Conservation (phyloP, 2,329 filamentous ascomycete species). For the Aspergillus sp. region DNA sequence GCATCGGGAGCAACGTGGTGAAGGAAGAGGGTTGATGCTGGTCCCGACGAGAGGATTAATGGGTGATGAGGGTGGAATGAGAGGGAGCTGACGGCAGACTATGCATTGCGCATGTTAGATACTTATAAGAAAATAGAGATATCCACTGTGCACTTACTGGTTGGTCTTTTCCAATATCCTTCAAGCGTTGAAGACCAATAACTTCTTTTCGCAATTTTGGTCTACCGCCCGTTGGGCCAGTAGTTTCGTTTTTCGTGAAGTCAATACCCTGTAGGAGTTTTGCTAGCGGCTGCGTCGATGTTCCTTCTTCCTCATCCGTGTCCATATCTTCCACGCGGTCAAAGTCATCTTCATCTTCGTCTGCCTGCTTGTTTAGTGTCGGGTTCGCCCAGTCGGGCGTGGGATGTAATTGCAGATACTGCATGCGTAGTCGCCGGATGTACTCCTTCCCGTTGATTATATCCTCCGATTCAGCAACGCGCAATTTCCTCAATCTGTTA, state of each 20-base stretch:
- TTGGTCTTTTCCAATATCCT: slow-evolving; percentile 78
- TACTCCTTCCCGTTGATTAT: slow-evolving; percentile 85
- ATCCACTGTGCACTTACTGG: slow-evolving; percentile 50
- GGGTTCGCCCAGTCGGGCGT: slow-evolving; percentile 61
- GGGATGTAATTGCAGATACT: slow-evolving; percentile 66
- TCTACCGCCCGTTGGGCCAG: slow-evolving; percentile 51
- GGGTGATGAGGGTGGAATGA: slow-evolving; percentile 88
- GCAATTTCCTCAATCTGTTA: slow-evolving; percentile 76
- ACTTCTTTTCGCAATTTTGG: slow-evolving; percentile 81
- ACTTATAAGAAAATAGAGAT: not conserved
- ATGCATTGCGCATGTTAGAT: not conserved
- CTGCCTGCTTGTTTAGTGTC: slow-evolving; percentile 37
- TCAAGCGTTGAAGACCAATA: slow-evolving; percentile 83
- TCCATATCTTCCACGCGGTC: slow-evolving; percentile 56
- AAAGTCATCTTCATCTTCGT: slow-evolving; percentile 41
- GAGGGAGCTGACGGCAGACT: slow-evolving; percentile 75
- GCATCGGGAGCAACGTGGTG: slow-evolving; percentile 82
- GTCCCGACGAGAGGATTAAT: slow-evolving; percentile 84
- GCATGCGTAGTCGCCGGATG: slow-evolving; percentile 72
- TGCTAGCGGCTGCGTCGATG: slow-evolving; percentile 75
- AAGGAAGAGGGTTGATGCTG: slow-evolving; percentile 79
- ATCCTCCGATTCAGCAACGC: slow-evolving; percentile 79
- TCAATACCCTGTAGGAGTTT: slow-evolving; percentile 73
- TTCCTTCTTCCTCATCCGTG: slow-evolving; percentile 56
- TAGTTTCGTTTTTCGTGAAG: slow-evolving; percentile 55